These are phyloP conservation scores for Globisporangium okanoganense DNA, from an alignment of 352 stramenopile genomes.

Conservation along the genomic window DNA sequence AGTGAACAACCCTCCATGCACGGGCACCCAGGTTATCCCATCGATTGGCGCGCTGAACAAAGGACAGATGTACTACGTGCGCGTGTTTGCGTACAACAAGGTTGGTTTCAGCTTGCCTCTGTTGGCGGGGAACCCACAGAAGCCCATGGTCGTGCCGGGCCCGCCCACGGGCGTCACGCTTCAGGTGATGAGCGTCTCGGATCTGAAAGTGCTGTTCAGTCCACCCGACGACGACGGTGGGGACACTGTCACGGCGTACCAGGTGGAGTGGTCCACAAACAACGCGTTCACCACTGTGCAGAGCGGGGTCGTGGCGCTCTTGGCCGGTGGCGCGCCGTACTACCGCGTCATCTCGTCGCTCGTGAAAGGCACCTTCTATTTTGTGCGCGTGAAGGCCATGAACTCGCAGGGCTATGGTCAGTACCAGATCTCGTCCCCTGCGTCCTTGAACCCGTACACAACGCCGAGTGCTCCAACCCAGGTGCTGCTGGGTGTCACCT, in stretches of 20 bases:
- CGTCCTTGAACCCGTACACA: constrained; percentile 89
- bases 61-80: constrained; percentile 91
- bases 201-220: constrained; percentile 89
- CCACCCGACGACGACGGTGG: constrained; percentile 80
- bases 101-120: constrained; percentile 87
- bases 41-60: constrained; percentile 67
- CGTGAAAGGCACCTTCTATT: constrained; percentile 67
- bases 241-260: constrained; percentile 87
- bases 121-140: constrained; percentile 46
- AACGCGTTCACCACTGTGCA: constrained; percentile 59
- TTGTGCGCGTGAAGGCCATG: constrained; percentile 57
- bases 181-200: constrained; percentile 68
- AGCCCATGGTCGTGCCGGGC: constrained; percentile 77
- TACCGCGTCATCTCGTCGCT: constrained; percentile 51
- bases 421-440: constrained; percentile 86
- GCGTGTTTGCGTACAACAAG: constrained; percentile 94
- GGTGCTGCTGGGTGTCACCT: constrained; percentile 69
- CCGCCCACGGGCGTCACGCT: constrained; percentile 70
- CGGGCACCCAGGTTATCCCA: constrained; percentile 77
- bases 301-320: constrained; percentile 34
- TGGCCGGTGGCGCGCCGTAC: constrained; percentile 61
- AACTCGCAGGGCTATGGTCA: constrained; percentile 76
- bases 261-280: constrained; percentile 90
- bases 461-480: constrained; percentile 85
- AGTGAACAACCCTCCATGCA: constrained; percentile 69